Conservation (phyloP, 2,329 filamentous ascomycete species). For the Dactylonectria macrodidyma region DNA sequence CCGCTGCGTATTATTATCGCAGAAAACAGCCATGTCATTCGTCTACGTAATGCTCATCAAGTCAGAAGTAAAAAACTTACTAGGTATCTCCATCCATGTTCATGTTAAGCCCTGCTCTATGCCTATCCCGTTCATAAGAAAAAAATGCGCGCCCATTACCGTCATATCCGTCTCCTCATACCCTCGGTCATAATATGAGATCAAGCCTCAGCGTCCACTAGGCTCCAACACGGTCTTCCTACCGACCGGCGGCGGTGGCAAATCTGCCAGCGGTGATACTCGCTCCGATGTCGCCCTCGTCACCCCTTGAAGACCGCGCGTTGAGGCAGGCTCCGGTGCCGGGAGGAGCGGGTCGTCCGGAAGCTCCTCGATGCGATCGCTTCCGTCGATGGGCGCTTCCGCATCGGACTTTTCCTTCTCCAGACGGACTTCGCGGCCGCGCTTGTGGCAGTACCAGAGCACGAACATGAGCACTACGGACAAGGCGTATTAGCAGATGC, state of each 20-base stretch:
- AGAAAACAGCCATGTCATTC: constrained; percentile 28
- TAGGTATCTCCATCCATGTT: constrained; percentile 27
- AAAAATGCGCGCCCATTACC: constrained; percentile 31
- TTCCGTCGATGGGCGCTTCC: constrained; percentile 54
- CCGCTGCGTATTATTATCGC: constrained; percentile 36
- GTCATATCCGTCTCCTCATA: constrained; percentile 7
- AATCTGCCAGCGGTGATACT: constrained; percentile 28
- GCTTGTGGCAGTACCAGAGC: constrained; percentile 98
- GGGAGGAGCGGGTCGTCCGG: constrained; percentile 63
- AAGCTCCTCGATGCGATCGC: constrained; percentile 63
- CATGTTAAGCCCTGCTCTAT: constrained; percentile 21
- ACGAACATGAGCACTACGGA: constrained; percentile 86
- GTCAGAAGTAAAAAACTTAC: constrained; percentile 17
- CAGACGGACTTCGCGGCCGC: constrained; percentile 87
- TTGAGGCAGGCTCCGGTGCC: constrained; percentile 46
- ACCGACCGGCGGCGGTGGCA: constrained; percentile 26
- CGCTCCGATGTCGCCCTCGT: neutral
- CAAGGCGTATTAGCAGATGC: constrained; percentile 12
- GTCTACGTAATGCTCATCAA: constrained; percentile 27
- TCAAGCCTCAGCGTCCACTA: constrained; percentile 29
- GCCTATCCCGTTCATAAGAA: constrained; percentile 23
- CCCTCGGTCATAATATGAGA: neutral
- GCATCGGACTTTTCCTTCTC: constrained; percentile 67
- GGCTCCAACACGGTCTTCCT: constrained; percentile 28
- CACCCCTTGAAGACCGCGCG: constrained; percentile 12